Evolutionary conservation across 805 yeast species (phyloP).

Genomic region (Nakazawaea molendinolei): DNA sequence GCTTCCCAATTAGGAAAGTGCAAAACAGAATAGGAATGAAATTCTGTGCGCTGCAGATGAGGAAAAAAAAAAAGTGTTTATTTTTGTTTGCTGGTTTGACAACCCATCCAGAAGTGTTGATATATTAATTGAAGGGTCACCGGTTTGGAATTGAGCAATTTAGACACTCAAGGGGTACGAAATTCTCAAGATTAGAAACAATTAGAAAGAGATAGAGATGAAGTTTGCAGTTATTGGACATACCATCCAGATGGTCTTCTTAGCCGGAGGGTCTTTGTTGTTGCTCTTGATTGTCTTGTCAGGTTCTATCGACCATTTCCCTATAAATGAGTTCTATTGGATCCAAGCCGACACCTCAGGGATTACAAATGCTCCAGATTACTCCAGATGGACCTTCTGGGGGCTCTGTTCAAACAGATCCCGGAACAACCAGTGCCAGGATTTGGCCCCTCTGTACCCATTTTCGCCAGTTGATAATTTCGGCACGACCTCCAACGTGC

Average conservation of each 20-base stretch:
- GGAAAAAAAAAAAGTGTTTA: too few species aligned
- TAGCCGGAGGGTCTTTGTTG: conserved; percentile 42
- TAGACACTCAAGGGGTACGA: too few species aligned
- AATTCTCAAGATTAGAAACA: too few species aligned
- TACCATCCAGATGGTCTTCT: conserved; percentile 36
- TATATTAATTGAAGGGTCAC: too few species aligned
- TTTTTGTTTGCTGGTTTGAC: too few species aligned
- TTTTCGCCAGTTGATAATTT: conserved; percentile 73
- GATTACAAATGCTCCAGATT: conserved; percentile 39
- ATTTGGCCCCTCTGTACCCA: conserved; percentile 61
- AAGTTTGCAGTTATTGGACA: conserved; percentile 26
- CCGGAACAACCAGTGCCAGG: conserved; percentile 27
- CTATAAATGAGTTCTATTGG: conserved; percentile 66
- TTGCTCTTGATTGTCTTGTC: conserved; percentile 56
- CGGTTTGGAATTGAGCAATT: too few species aligned
- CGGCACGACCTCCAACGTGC: conserved; percentile 46
- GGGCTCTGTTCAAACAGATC: conserved; percentile 47
- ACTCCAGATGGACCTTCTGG: conserved; percentile 82
- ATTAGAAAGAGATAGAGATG: too few species aligned
- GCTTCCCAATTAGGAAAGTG: conserved; percentile 3
- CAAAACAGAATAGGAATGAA: background rate
- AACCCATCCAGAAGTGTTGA: too few species aligned
- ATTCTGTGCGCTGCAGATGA: too few species aligned
- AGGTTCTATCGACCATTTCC: conserved; percentile 52
- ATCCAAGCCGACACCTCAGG: conserved; percentile 58